Base-by-base conservation (phyloP, 495 filamentous ascomycete genomes). In the Cercophora scortea region DNA sequence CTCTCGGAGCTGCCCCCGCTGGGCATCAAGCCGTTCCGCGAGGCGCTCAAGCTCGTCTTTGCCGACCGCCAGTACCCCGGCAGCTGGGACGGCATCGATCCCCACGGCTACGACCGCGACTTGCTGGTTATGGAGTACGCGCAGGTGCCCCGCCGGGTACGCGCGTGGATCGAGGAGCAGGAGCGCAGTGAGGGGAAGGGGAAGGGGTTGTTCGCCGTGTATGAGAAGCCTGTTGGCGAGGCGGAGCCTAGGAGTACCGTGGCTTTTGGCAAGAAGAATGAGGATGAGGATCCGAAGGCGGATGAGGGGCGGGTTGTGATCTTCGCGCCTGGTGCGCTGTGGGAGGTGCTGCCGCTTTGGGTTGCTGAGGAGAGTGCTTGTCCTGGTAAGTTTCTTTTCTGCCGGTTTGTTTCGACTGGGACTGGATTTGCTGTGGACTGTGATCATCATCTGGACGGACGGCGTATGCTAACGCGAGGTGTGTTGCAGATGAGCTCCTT, bases 141-240 rank as follows among this genome's bases (percentile, higher is more conserved):
- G 9, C 53, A 59, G 2, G 36, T 70, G 13, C 67, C 67, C 17
- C 12, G 69, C 18, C 32, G 25, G 16, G 64, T 69, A 49, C 52
- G 64, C 39, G 59, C 65, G 57, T 70, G 67, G 67, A 70, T 70
- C 45, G 67, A 70, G 59, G 59, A 63, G 47, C 60, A 63, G 51
- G 66, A 67, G 44, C 55, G 61, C 8, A 55, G 39, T 10, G 40
- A 52, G n/a, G 60, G 55, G 1, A 52, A 52, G 40, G 63, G 65
- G 0, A 57, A 55, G 46, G 65, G 67, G 0, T 40, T 70, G 33
- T 70, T 60, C 50, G 67, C 61, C 9, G 56, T 70, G 3, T 69
- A 61, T 36, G 36, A 45, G 6, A 51, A 48, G 36, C 52, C 61
- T 2, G 10, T 18, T 7, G 40, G 39, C 25, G 47, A 18, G 12